Evolutionary conservation across 768 basidiomycete species (phyloP).

Genomic region (Kwoniella newhampshirensis): DNA sequence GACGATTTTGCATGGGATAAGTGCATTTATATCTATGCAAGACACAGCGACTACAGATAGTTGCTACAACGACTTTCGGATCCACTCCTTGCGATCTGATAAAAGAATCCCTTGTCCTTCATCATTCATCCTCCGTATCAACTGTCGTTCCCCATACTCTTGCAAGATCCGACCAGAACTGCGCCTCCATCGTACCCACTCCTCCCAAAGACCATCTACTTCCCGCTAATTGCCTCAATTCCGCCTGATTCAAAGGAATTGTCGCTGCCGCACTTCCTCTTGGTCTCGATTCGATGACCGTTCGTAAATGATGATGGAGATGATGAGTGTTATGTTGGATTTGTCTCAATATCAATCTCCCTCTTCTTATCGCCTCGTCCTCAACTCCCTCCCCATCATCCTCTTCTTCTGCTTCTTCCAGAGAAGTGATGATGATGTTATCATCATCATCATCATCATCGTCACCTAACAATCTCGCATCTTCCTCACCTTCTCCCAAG

Average conservation of each 20-base stretch:
- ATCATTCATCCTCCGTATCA: conserved; percentile 6
- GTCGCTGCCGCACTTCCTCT: neutral
- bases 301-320: conserved; percentile 22
- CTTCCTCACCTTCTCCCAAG: conserved; percentile 38
- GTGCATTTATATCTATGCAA: too few relatives aligned
- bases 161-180: conserved; percentile 33
- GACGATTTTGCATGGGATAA: neutral
- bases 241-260: conserved; percentile 19
- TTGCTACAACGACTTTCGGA: too few relatives aligned
- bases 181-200: conserved; percentile 11
- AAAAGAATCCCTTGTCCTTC: too few relatives aligned
- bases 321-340: conserved; percentile 42
- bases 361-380: conserved; percentile 30
- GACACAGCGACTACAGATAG: too few relatives aligned
- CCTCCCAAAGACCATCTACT: conserved; percentile 16
- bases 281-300: neutral
- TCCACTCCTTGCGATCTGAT: too few relatives aligned
- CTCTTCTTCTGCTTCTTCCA: conserved; percentile 5
- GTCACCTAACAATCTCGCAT: conserved; percentile 24
- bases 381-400: conserved; percentile 24
- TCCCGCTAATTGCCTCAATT: conserved; percentile 30
- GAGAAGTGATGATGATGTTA: neutral
- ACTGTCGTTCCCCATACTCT: conserved; percentile 26
- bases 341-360: conserved; percentile 34
- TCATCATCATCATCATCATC: conserved; percentile 2